These are phyloP conservation scores for Trichopus zeylanicus DNA, from an alignment of 116 monocot species.

Conservation along the genomic window DNA sequence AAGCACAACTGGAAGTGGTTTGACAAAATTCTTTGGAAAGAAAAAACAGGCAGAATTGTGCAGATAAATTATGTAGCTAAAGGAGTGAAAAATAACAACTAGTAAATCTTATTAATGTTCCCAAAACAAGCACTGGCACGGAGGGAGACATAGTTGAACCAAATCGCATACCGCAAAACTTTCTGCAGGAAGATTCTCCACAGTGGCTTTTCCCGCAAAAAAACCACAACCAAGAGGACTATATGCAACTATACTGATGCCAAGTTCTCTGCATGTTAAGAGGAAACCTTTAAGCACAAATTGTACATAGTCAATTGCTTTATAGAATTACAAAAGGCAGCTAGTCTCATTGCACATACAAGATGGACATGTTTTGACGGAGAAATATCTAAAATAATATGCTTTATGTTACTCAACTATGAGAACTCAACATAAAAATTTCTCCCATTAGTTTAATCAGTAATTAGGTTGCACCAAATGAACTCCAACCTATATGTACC, in stretches of 20 bases:
- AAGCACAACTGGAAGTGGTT: neutral
- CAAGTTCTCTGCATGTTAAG: conserved; percentile 47
- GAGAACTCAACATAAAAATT: too few species aligned
- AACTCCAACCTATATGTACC: too few species aligned
- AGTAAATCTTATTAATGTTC: neutral
- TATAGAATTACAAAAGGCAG: neutral
- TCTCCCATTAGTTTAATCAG: too few species aligned
- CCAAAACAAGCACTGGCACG: neutral
- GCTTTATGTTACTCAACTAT: too few species aligned
- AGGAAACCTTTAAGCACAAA: neutral
- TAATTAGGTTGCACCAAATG: too few species aligned
- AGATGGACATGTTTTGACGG: too few species aligned
- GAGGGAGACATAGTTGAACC: neutral
- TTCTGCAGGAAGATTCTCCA: conserved; percentile 23
- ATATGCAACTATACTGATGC: conserved; percentile 61
- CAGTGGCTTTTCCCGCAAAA: conserved; percentile 40
- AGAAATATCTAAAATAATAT: too few species aligned
- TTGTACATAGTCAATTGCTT: neutral
- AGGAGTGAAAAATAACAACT: neutral
- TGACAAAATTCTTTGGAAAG: neutral
- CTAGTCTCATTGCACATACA: too few species aligned
- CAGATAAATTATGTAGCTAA: neutral
- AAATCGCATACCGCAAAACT: conserved; percentile 27
- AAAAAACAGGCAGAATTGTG: too few species aligned
- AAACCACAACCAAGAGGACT: conserved; percentile 55